Base-by-base conservation (phyloP, 2,329 filamentous ascomycete species). In the Colletotrichum camelliae region DNA sequence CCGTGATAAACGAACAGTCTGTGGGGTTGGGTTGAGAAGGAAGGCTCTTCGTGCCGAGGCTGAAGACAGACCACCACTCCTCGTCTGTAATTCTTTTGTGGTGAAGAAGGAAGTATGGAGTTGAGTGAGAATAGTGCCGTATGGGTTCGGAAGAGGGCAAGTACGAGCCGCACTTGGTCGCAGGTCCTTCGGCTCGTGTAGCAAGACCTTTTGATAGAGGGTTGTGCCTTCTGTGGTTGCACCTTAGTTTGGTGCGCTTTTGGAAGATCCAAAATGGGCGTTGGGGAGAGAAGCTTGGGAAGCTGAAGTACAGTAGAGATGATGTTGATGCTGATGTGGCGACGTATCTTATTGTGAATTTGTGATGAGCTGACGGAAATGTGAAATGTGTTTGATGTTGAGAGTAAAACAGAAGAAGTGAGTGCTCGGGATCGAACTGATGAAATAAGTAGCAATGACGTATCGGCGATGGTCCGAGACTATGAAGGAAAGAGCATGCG, bases 151-250 rank as follows among this genome's bases (percentile, higher is more conserved):
- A 39, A 39, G 37, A 4, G 37, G 37, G 37, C 39, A 43, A 43
- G 4, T 6, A 43, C 3, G 39, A 43, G n/a, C 1, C 10, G 39
- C 5, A n/a, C 5, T 18, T 0, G 9, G 9, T 18, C 39, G 18
- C 9, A n/a, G 5, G 6, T n/a, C 5, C 18, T n/a, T 2, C 7
- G 39, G 39, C 8, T n/a, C 5, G 16, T 10, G 24, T 0, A 4
- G 8, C 18, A n/a, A 3, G 4, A 43, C 9, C 18, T 43, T 43
- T n/a, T 4, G 18, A 18, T 43, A 10, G 5, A 3, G n/a, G 39
- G 18, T 4, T n/a, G 5, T n/a, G 39, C 39, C 37, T 9, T 48
- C 18, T 12, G 18, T 12, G 5, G 3, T 6, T n/a, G 39, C 1
- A n/a, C 18, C 39, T 4, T 5, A n/a, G 6, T 6, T n/a, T 1